These are phyloP conservation scores for Trichoderma hamatum DNA, from an alignment of 2,329 filamentous ascomycete species.

Conservation along the genomic window DNA sequence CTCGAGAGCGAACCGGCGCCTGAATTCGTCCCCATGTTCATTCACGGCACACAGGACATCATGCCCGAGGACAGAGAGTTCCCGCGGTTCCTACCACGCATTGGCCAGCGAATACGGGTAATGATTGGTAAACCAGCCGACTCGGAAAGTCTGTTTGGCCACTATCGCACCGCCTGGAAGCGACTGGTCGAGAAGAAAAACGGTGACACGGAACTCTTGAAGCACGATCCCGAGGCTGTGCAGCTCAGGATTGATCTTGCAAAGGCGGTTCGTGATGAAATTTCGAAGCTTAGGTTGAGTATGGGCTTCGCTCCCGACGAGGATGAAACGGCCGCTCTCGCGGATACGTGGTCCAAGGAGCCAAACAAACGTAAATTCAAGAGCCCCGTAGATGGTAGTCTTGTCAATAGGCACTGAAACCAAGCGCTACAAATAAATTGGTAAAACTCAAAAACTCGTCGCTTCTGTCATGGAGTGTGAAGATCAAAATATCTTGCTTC, in stretches of 20 bases:
- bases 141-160: slow-evolving; percentile 73
- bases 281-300: slow-evolving; percentile 73
- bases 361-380: slow-evolving; percentile 52
- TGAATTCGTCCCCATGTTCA: slow-evolving; percentile 90
- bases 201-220: slow-evolving; percentile 52
- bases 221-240: slow-evolving; percentile 64
- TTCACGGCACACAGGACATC: slow-evolving; percentile 83
- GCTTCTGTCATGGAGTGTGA: slow-evolving; percentile 7
- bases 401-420: slow-evolving; percentile 47
- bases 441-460: not conserved
- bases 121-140: slow-evolving; percentile 81
- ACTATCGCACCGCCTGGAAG: slow-evolving; percentile 74
- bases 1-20: slow-evolving; percentile 86
- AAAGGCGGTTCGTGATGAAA: slow-evolving; percentile 73
- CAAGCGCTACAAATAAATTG: slow-evolving; percentile 20
- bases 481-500: slow-evolving; percentile 11
- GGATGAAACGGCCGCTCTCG: slow-evolving; percentile 73
- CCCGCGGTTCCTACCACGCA: slow-evolving; percentile 78
- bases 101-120: slow-evolving; percentile 70
- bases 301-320: slow-evolving; percentile 76
- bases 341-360: slow-evolving; percentile 75
- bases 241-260: slow-evolving; percentile 76
- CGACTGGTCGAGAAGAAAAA: slow-evolving; percentile 55
- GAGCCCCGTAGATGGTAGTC: slow-evolving; percentile 58
- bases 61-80: slow-evolving; percentile 84